Evolutionary conservation across 805 yeast genomes (phyloP).

Genomic region (Spathaspora gorwiae): DNA sequence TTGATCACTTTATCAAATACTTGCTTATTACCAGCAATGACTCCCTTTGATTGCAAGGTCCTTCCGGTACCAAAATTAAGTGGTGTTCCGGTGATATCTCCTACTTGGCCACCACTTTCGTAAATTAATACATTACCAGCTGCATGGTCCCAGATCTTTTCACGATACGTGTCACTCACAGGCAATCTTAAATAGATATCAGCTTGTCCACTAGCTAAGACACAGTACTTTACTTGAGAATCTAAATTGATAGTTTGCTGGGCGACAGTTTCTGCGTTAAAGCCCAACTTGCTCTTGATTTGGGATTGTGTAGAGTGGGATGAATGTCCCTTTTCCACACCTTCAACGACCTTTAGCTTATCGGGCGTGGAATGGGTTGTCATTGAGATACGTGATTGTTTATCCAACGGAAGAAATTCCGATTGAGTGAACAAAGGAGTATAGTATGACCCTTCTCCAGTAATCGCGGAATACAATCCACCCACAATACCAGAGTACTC

Average conservation of each 20-base stretch:
- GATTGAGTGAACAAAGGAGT: slow-evolving; percentile 31
- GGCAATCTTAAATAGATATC: slow-evolving; percentile 91
- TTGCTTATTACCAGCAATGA: slow-evolving; percentile 69
- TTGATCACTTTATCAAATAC: slow-evolving; percentile 48
- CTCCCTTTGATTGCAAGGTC: slow-evolving; percentile 77
- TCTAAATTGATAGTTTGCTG: slow-evolving; percentile 74
- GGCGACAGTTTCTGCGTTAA: slow-evolving; percentile 46
- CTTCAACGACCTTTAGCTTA: slow-evolving; percentile 73
- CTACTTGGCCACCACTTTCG: slow-evolving; percentile 90
- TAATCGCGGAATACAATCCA: slow-evolving; percentile 70
- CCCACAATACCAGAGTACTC: slow-evolving; percentile 45
- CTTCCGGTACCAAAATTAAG: slow-evolving; percentile 87
- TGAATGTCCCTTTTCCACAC: slow-evolving; percentile 93
- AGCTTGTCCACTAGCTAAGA: slow-evolving; percentile 85
- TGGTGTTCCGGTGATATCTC: slow-evolving; percentile 72
- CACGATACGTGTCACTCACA: slow-evolving; percentile 66
- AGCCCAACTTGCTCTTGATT: slow-evolving; percentile 59
- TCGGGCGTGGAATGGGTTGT: slow-evolving; percentile 41
- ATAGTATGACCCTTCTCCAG: slow-evolving; percentile 64
- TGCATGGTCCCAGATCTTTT: slow-evolving; percentile 99
- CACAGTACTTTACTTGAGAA: slow-evolving; percentile 94
- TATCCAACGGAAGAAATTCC: slow-evolving; percentile 29
- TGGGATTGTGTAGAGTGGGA: slow-evolving; percentile 79
- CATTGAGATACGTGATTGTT: slow-evolving; percentile 46
- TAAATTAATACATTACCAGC: slow-evolving; percentile 84